Base-by-base conservation (phyloP, 331 rosid species). In the Quercus tomentella region DNA sequence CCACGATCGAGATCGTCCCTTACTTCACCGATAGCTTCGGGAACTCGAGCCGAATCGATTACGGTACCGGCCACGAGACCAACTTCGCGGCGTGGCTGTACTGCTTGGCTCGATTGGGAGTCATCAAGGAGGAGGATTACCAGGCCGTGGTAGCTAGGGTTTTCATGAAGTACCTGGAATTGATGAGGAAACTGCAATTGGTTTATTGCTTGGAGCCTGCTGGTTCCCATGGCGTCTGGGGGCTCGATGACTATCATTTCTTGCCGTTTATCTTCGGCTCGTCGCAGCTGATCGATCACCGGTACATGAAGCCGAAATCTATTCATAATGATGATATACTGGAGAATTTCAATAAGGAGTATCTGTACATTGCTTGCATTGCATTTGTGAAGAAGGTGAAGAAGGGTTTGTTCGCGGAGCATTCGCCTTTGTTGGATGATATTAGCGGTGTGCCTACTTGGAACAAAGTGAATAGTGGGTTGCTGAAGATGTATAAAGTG, bases 171-270 rank as follows among this genome's bases (percentile, higher is more conserved):
- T 96, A 96, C 73, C 75, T 96, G 37, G 99, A 91, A 4, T 10
- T 96, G 79, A 96, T 93, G 99, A 89, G 99, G 85, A 93, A 92
- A 76, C 82, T 96, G 88, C 99, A 96, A 82, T 65, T 84, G 80
- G 89, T 84, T 74, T 96, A 96, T 74, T 84, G 82, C 76, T 77
- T 96, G 80, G 99, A 96, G 73, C 99, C 99, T 12, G 99, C 99
- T 1, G 99, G 99, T 33, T 95, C 99, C 0, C 99, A 94, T 71
- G 98, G 98, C 10, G 98, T 94, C 17, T 94, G 99, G 99, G 99
- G 99, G 5, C 97, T 95, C 7, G 99, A 95, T 57, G 99, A 95
- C 80, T 93, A 93, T 41, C 97, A 93, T 67, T 95, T 95, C 73
- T 57, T 95, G 49, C 99, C 98, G 0, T 95, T 91, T 65, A 83